Evolutionary conservation across 352 stramenopile species (phyloP), one percentile per base, ranked within the genome.

Genomic region (Globisporangium sylvaticum): DNA sequence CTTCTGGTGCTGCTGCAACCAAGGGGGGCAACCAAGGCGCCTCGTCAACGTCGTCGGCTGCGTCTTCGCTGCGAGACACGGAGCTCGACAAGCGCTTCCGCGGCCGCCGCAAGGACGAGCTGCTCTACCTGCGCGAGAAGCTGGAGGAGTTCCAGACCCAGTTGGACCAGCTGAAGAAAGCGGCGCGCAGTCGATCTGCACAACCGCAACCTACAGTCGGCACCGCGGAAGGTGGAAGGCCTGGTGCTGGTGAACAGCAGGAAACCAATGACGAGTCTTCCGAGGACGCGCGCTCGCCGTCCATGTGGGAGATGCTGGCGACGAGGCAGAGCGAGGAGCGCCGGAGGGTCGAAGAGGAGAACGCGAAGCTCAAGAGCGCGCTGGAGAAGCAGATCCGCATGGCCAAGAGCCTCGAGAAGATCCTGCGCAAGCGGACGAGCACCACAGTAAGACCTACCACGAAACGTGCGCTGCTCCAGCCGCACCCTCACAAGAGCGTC

Each of bases 361-460:
- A 74, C 60, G 42, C 54, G 25, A 55, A 55, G 50, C 63, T 77
- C 25, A 42, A 55, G 4, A 22, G 24, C 1, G 34, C 61, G 37
- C 58, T 73, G 15, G 61, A 72, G 14, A 29, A 50, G 18, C 72
- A 76, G 52, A 54, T 76, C 9, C 62, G 46, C 20, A 54, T 76
- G 42, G 72, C 72, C 4, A 67, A 66, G 18, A 71, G 63, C 22
- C 60, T 78, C 32, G 60, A 76, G 63, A 64, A 67, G 54, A 65
- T 73, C 52, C 55, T 78, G 6, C 59, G 50, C 20, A 73, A 73
- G 32, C 61, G 68, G 31, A 29, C 48, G 24, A 67, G 15, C 22
- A 22, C 48, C 5, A n/a, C 7, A 25, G 48, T 56, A 56, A 56
- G 48, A 56, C 48, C 22, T 20, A 32, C 22, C 9, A 29, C 22